Percentiles rank a stretch among this genome's conserved stretches.
Evolutionary conservation across 345 rosid genomes (phyloP).

Genomic region (Turnera subulata): DNA sequence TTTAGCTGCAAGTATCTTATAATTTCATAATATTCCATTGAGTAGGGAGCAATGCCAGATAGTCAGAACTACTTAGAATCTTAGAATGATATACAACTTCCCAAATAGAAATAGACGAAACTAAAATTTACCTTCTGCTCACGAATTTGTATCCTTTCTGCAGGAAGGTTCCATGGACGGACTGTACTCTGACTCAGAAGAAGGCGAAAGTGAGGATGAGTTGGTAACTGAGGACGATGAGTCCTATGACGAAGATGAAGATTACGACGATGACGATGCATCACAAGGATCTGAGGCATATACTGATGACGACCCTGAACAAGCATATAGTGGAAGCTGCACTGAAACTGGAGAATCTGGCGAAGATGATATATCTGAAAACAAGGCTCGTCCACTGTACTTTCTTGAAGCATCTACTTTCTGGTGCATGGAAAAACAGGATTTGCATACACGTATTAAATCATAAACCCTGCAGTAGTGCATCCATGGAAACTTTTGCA

Average conservation of each 20-base stretch:
- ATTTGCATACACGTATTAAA: too few species aligned
- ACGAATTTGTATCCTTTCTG: slow-evolving; percentile 27
- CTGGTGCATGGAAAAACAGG: too few species aligned
- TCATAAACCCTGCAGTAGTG: too few species aligned
- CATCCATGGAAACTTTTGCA: background rate
- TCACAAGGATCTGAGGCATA: slow-evolving; percentile 46
- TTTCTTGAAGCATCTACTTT: background rate
- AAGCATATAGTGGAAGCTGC: slow-evolving; percentile 45
- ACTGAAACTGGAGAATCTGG: slow-evolving; percentile 39
- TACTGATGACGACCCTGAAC: slow-evolving; percentile 51
- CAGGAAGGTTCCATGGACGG: slow-evolving; percentile 82
- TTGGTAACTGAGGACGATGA: slow-evolving; percentile 81
- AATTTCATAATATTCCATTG: background rate
- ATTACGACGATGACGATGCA: slow-evolving; percentile 45
- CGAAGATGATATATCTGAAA: slow-evolving; percentile 34
- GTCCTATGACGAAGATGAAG: slow-evolving; percentile 46
- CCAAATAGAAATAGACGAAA: too few species aligned
- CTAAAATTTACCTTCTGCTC: slow-evolving; percentile 2
- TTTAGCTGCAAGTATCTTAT: background rate
- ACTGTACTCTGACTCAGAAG: slow-evolving; percentile 76
- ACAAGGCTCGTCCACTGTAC: slow-evolving; percentile 38
- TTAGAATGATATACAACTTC: background rate
- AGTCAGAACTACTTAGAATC: background rate
- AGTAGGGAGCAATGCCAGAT: too few species aligned
- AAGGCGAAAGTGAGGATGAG: slow-evolving; percentile 76